Percentiles rank a stretch among this genome's conserved stretches.
These are phyloP conservation scores for Pachysandra terminalis DNA, from an alignment of 164 flowering plant genomes.

Conservation along the genomic window DNA sequence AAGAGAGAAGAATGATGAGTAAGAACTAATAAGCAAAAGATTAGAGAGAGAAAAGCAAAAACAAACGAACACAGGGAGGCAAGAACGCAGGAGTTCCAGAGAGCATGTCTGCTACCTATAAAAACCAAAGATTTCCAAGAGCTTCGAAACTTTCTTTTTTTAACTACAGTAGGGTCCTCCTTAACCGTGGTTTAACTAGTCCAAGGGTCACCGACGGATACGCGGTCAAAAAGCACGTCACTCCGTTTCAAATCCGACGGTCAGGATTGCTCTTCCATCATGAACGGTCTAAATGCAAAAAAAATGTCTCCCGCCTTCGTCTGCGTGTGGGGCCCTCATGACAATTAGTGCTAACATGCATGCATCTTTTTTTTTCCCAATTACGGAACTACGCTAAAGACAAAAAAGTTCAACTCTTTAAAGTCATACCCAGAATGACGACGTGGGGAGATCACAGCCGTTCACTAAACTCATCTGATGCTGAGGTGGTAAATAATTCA, in stretches of 20 bases:
- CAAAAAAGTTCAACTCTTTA: no score
- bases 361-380: slow-evolving; percentile 2
- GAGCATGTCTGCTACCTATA: slow-evolving; percentile 36
- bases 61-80: slow-evolving; percentile 12
- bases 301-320: slow-evolving; percentile 16
- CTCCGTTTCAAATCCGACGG: slow-evolving; percentile 6
- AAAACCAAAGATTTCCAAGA: slow-evolving; percentile 13
- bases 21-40: neutral
- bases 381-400: no score
- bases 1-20: no score
- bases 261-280: neutral
- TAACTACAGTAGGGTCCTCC: slow-evolving; percentile 1
- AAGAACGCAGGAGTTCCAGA: slow-evolving; percentile 32
- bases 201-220: slow-evolving; percentile 13
- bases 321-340: slow-evolving; percentile 25
- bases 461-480: no score
- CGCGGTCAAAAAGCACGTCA: slow-evolving; percentile 9
- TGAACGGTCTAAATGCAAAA: slow-evolving; percentile 18
- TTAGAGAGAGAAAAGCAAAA: no score
- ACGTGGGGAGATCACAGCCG: no score
- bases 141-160: neutral
- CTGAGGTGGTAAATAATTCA: no score
- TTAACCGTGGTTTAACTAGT: slow-evolving; percentile 9
- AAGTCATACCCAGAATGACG: no score
- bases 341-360: slow-evolving; percentile 4